Base-by-base conservation (phyloP, 306 rosid species). In the Cucumis melo region DNA sequence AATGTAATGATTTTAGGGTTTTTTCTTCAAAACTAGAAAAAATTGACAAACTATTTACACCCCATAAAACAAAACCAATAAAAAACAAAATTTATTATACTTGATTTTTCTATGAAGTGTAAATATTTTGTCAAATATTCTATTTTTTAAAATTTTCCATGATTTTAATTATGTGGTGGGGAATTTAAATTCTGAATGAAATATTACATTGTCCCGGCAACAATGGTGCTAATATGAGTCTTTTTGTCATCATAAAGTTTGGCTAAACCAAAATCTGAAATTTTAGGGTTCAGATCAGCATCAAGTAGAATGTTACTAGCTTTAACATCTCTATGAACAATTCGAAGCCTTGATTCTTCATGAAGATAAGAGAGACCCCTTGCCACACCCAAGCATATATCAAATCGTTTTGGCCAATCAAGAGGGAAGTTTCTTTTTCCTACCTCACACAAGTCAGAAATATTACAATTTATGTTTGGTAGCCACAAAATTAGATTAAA, bases 181-280 rank as follows among this genome's bases (percentile, higher is more conserved):
- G 9, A 24, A 60, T 6, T 60, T 8, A 4, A 41, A 41, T 41
- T 60, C 23, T 63, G 23, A 17, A 64, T 65, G 50, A 65, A 57
- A 77, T 48, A 88, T 65, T 80, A 84, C 87, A 81, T 78, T 66
- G 87, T 84, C 4, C 87, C 87, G 15, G 84, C 84, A 24, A 84
- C 78, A 38, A 78, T 23, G 15, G 87, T 84, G 78, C 84, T 84
- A 2, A 84, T 78, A 38, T 84, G 87, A 46, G 87, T 84, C 63
- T 71, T 74, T 10, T 59, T 58, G 32, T 80, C 84, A 36, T 77
- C 81, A 75, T 54, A 80, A 24, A 84, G 87, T 75, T 80, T 84
- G 12, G 87, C 87, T 58, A 84, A 36, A 13, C 87, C 84, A 78
- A 84, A 84, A 61, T 81, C 87, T 41, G 84, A 80, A 51, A 81